Conservation (phyloP, 2,329 filamentous ascomycete species). For the Fonsecaea erecta region DNA sequence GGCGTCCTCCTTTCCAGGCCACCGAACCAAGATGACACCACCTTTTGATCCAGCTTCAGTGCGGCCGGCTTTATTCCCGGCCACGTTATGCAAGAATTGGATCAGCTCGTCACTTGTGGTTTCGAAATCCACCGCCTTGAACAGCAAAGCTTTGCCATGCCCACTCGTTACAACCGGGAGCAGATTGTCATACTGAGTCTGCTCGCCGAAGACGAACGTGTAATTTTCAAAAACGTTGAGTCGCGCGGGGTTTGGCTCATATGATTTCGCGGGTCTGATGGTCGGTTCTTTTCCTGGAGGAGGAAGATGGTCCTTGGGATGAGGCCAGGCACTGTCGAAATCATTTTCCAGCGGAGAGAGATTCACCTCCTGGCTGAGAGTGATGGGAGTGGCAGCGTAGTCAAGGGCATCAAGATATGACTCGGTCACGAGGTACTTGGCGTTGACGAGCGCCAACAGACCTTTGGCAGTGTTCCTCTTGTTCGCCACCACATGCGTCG, state of each 20-base stretch:
- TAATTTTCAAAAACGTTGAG: conserved; percentile 80
- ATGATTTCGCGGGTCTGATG: conserved; percentile 68
- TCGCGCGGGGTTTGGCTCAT: conserved; percentile 70
- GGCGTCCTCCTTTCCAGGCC: conserved; percentile 61
- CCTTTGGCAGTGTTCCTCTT: conserved; percentile 90
- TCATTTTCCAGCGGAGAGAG: conserved; percentile 72
- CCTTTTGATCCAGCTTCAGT: conserved; percentile 69
- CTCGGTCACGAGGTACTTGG: conserved; percentile 73
- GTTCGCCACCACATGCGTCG: conserved; percentile 85
- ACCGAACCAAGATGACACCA: conserved; percentile 75
- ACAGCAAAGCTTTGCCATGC: conserved; percentile 78
- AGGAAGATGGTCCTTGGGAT: conserved; percentile 72
- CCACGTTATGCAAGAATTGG: conserved; percentile 72
- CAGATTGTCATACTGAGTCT: conserved; percentile 75
- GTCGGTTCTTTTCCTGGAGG: conserved; percentile 76
- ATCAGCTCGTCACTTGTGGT: conserved; percentile 78
- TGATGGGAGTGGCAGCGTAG: conserved; percentile 59
- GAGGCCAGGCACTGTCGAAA: conserved; percentile 79
- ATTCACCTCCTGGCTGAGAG: conserved; percentile 57
- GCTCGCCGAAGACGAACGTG: conserved; percentile 84
- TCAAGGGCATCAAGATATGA: conserved; percentile 75
- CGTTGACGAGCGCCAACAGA: conserved; percentile 83
- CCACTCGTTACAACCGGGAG: conserved; percentile 75
- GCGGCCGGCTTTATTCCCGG: conserved; percentile 72
- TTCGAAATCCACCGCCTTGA: conserved; percentile 62